phyloP scores from a whole-genome alignment of 106 monocot genomes.

The Alisma plantagoaquatica region DNA sequence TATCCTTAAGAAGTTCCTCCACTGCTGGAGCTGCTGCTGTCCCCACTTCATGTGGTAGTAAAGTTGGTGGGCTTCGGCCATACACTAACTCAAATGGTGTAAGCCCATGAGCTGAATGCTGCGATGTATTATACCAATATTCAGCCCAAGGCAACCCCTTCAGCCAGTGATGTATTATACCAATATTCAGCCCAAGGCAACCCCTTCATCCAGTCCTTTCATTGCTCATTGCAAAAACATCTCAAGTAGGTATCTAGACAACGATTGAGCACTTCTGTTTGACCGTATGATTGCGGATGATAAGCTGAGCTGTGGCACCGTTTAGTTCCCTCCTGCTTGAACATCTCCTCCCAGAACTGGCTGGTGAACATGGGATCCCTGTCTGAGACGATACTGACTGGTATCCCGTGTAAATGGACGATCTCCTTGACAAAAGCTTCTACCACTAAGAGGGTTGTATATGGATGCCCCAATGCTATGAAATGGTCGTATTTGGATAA shows the following conservation, averaged over 20 bases:
- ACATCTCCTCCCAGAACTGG: not conserved
- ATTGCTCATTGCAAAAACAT: no score
- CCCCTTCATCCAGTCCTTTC: no score
- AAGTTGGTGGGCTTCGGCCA: not conserved
- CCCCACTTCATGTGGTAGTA: not conserved
- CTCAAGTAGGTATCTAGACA: no score
- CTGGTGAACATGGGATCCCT: not conserved
- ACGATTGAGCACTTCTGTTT: no score
- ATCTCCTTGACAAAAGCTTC: not conserved
- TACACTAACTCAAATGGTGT: not conserved
- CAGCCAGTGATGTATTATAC: no score
- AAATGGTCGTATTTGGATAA: no score
- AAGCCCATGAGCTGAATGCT: not conserved
- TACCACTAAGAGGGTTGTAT: no score
- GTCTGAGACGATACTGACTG: not conserved
- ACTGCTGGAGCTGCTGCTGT: not conserved
- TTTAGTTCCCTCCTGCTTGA: not conserved
- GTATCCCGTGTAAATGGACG: not conserved
- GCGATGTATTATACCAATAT: not conserved
- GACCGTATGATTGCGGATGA: not conserved
- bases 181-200: no score
- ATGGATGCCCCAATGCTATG: no score
- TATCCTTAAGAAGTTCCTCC: not conserved
- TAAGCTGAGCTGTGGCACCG: not conserved
- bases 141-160: slow-evolving; percentile 4